phyloP scores from a whole-genome alignment of 2,329 filamentous ascomycete species.

The Hyphodiscus sp. region DNA sequence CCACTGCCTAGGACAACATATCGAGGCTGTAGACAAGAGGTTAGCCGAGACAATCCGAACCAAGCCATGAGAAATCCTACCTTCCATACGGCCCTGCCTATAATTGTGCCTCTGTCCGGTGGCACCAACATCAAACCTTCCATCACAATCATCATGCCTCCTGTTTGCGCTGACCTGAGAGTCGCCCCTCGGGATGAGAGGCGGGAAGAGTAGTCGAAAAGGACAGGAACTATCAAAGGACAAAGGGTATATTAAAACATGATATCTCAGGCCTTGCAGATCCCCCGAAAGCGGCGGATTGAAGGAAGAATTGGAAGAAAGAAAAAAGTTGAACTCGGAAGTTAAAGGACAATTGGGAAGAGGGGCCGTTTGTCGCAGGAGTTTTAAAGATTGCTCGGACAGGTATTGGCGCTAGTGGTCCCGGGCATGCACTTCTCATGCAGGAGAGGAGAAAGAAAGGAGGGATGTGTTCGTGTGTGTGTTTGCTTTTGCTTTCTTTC shows the following conservation, averaged over 20 bases:
- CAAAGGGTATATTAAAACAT: neutral
- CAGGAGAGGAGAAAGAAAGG: no score
- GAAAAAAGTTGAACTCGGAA: neutral
- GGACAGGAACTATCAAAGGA: neutral
- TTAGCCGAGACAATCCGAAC: slow-evolving; percentile 7
- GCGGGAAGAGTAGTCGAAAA: neutral
- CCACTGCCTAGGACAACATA: slow-evolving; percentile 51
- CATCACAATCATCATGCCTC: slow-evolving; percentile 33
- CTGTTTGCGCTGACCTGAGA: slow-evolving; percentile 26
- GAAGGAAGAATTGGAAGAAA: neutral
- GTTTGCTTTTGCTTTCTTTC: no score
- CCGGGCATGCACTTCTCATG: neutral
- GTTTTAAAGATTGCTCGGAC: neutral
- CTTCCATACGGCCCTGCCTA: slow-evolving; percentile 48
- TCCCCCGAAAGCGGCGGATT: neutral
- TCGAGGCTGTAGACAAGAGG: slow-evolving; percentile 40
- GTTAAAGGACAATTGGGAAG: neutral
- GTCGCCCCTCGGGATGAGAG: slow-evolving; percentile 14
- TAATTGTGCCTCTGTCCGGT: slow-evolving; percentile 45
- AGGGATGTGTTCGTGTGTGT: no score
- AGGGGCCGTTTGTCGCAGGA: neutral
- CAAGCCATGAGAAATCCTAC: slow-evolving; percentile 29
- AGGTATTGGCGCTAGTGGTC: neutral
- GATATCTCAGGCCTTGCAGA: neutral
- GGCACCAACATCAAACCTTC: slow-evolving; percentile 45